These are phyloP conservation scores for Silene uniflora DNA, from an alignment of 148 eudicot genomes.

Conservation along the genomic window DNA sequence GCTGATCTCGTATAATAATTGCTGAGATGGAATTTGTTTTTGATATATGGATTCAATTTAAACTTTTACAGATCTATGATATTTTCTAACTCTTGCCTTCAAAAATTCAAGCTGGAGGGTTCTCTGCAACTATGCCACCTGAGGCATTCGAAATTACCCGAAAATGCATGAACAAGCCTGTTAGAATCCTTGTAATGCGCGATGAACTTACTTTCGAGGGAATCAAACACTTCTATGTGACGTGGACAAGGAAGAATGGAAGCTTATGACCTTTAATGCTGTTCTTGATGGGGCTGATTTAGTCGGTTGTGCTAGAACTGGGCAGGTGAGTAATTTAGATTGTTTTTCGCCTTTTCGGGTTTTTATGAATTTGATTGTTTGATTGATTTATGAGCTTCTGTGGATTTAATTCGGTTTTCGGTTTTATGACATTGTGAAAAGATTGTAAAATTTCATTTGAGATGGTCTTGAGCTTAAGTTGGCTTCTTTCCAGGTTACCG, in stretches of 20 bases:
- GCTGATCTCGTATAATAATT: too few species aligned
- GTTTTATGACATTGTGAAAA: too few species aligned
- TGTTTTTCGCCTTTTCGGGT: background rate
- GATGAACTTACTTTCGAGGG: constrained; percentile 22
- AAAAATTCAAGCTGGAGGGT: constrained; percentile 22
- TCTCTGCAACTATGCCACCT: constrained; percentile 26
- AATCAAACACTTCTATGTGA: constrained; percentile 25
- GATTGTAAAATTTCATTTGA: too few species aligned
- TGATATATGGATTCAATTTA: too few species aligned
- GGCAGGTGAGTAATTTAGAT: constrained; percentile 56
- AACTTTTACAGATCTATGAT: constrained; percentile 17
- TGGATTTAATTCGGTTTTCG: too few species aligned
- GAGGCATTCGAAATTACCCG: constrained; percentile 24
- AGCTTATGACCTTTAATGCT: constrained; percentile 53
- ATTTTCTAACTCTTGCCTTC: constrained; percentile 23
- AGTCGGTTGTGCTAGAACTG: constrained; percentile 88
- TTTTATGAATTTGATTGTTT: too few species aligned
- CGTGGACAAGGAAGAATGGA: constrained; percentile 26
- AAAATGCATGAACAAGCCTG: constrained; percentile 26
- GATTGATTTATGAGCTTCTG: too few species aligned
- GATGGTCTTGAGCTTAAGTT: too few species aligned
- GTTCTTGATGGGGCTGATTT: constrained; percentile 74
- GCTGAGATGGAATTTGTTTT: too few species aligned
- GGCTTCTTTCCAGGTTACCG: too few species aligned
- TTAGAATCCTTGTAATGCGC: background rate